Conservation (phyloP, 140 eudicot genomes). For the Erigeron philadelphicus region DNA sequence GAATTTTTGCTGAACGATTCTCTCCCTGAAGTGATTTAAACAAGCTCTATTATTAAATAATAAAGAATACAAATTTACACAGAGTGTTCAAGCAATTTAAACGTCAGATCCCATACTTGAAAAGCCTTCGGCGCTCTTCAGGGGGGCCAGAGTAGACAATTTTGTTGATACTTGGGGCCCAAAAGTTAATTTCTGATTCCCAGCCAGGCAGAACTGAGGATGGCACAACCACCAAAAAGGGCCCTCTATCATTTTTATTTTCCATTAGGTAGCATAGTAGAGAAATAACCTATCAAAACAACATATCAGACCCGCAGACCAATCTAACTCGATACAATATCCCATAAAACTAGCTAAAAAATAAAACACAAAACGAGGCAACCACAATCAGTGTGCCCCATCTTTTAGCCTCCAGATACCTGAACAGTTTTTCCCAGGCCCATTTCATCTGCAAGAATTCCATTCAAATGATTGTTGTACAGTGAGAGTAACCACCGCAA, state of each 20-base stretch:
- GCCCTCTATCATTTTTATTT: constrained; percentile 91
- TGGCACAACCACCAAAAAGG: constrained; percentile 95
- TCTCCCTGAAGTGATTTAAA: constrained; percentile 62
- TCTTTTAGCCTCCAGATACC: constrained; percentile 34
- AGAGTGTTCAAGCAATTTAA: not conserved
- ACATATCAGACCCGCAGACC: constrained; percentile 1
- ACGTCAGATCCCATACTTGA: constrained; percentile 55
- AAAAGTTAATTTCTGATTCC: constrained; percentile 77
- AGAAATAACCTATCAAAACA: constrained; percentile 69
- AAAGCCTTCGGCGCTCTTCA: constrained; percentile 83
- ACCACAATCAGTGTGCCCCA: not conserved
- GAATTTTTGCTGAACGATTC: constrained; percentile 82
- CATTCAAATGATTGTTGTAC: constrained; percentile 94
- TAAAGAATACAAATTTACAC: not conserved
- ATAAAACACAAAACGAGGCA: not conserved
- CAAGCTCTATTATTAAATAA: constrained; percentile 7
- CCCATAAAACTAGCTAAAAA: constrained; percentile 6
- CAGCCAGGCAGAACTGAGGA: constrained; percentile 97
- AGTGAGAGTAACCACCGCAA: constrained; percentile 91
- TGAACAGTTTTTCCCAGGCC: constrained; percentile 99
- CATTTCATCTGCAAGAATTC: constrained; percentile 99
- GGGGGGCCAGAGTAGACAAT: constrained; percentile 95
- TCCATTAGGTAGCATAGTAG: constrained; percentile 92
- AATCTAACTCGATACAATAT: constrained; percentile 4
- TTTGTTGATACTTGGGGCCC: constrained; percentile 92